A percentile compares a stretch with the other conserved stretches of the same genome.
Conservation (phyloP, 1,284 basidiomycete genomes). For the Leccinum subspadiceum region DNA sequence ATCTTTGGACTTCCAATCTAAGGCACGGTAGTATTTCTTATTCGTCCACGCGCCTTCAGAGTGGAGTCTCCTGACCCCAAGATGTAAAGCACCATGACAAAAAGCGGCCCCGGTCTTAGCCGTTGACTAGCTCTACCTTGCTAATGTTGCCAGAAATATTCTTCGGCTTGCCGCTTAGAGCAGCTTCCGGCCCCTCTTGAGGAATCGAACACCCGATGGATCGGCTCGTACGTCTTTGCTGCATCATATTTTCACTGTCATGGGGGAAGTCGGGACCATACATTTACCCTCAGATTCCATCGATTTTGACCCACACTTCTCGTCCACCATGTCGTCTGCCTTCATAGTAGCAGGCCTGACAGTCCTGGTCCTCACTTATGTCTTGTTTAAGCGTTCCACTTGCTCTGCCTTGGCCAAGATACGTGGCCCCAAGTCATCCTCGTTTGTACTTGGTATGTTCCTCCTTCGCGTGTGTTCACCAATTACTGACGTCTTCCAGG, state of each 20-base stretch:
- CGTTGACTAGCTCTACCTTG: neutral
- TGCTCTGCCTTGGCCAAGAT: conserved; percentile 27
- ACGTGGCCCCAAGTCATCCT: conserved; percentile 32
- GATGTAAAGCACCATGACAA: conserved; percentile 9
- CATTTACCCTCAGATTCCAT: conserved; percentile 11
- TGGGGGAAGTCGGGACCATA: neutral
- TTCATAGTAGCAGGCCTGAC: conserved; percentile 3
- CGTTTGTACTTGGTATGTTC: conserved; percentile 32
- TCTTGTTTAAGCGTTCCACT: conserved; percentile 12
- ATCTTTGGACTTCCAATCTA: neutral
- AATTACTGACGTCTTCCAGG: conserved; percentile 13
- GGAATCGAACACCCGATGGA: conserved; percentile 6
- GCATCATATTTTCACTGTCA: conserved; percentile 11
- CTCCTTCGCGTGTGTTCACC: neutral
- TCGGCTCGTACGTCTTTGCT: neutral
- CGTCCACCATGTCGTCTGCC: conserved; percentile 12
- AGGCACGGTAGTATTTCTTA: neutral
- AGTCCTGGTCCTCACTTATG: conserved; percentile 18
- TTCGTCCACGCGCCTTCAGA: neutral
- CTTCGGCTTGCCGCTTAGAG: neutral
- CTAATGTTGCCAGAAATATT: neutral
- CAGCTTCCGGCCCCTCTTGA: neutral
- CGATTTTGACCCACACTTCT: neutral
- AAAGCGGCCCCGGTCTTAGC: conserved; percentile 1
- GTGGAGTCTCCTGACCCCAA: neutral